Evolutionary conservation across 805 yeast species (phyloP), one percentile per base, ranked within the genome.

Genomic region (Cyberlindnera sargentensis): DNA sequence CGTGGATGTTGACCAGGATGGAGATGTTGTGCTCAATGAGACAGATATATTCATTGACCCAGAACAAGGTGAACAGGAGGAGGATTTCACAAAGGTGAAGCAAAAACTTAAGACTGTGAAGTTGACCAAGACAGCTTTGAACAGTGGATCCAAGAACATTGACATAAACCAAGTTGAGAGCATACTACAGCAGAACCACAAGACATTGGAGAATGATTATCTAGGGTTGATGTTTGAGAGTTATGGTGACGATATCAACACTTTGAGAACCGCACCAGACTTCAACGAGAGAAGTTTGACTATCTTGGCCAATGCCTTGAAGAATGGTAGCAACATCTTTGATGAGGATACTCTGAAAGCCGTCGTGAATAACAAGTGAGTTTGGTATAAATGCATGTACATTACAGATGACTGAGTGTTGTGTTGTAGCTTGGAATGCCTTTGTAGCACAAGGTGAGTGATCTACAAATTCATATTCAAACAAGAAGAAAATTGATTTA

Each of bases 221-320:
- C 60, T 83, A 55, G 67, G 65, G 31, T 53, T 78, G 47, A 73
- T 82, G 75, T 75, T 84, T 38, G 62, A 65, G 15, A 72, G 68
- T 33, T 83, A 80, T 52, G 78, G 80, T 38, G 78, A 78, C 37
- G 57, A 55, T 36, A 46, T 57, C 26, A 47, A 51, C 41, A 34
- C 41, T 23, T 39, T 56, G 37, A 75, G 89, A 57, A 68, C 70
- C 43, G 77, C 80, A 31, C 82, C 80, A 8, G 88, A 82, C 57
- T 83, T 83, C 53, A 71, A 71, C 8, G 71, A 68, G 29, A 75
- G 73, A 51, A 79, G 85, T 27, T 66, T 82, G 44, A 49, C 51
- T 10, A 47, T 49, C 28, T 45, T 52, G 38, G 58, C 54, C 9
- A 52, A 46, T 44, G 55, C 51, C 8, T 43, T 50, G 44, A 56